These are phyloP conservation scores for Diaporthe humulicola DNA, from an alignment of 2,329 filamentous ascomycete genomes.

Conservation along the genomic window DNA sequence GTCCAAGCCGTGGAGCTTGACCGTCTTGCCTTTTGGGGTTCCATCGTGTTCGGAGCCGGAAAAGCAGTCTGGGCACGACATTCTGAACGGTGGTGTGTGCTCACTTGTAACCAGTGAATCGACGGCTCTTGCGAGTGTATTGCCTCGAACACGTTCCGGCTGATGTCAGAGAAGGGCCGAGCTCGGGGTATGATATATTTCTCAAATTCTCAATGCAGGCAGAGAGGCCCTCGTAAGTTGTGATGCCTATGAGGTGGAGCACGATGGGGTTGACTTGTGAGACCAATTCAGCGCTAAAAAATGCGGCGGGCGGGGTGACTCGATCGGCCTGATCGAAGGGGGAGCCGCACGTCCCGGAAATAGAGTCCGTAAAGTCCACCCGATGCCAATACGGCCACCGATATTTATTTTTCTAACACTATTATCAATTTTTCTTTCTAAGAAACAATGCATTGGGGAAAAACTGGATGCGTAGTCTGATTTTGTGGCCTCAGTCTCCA, in stretches of 20 bases:
- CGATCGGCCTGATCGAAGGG: no score
- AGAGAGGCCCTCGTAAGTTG: background rate
- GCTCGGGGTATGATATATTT: background rate
- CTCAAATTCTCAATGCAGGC: background rate
- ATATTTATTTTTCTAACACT: background rate
- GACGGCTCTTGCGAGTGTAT: background rate
- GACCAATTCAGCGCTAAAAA: background rate
- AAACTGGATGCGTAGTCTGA: background rate
- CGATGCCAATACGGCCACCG: background rate
- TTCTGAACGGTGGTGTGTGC: constrained; percentile 29
- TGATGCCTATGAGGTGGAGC: background rate
- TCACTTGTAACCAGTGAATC: no score
- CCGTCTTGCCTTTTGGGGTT: constrained; percentile 58
- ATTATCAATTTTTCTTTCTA: no score
- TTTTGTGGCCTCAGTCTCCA: background rate
- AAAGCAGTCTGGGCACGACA: constrained; percentile 60
- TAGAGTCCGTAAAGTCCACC: background rate
- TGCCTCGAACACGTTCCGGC: no score
- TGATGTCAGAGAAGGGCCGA: background rate
- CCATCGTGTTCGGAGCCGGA: constrained; percentile 60
- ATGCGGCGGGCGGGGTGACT: constrained; percentile 3
- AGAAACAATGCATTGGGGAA: background rate
- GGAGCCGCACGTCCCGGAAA: background rate
- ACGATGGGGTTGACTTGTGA: background rate
- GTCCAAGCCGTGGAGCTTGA: constrained; percentile 61